Conservation (phyloP, 257 asterid species). For the Coffea canephora region DNA sequence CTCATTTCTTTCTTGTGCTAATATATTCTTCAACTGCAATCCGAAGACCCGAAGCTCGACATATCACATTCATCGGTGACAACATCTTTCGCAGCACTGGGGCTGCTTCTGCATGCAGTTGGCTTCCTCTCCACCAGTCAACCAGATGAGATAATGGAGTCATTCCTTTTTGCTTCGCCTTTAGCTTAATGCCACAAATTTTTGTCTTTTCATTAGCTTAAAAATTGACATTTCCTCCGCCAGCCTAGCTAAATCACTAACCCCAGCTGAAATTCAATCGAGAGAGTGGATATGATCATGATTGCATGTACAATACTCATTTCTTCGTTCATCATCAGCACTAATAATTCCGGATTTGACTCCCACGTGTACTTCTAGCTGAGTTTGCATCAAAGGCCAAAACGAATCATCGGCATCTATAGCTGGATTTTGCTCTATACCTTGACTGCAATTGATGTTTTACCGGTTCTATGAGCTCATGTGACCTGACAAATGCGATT, state of each 20-base stretch:
- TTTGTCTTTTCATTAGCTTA: not conserved
- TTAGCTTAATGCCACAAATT: constrained; percentile 8
- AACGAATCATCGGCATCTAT: not conserved
- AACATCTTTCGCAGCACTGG: not conserved
- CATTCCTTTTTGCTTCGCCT: not conserved
- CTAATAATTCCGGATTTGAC: not conserved
- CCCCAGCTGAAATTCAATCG: not conserved
- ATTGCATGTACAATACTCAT: not conserved
- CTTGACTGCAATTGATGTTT: too few relatives aligned
- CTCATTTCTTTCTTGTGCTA: not conserved
- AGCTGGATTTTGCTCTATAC: not conserved
- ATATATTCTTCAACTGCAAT: not conserved
- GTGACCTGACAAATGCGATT: not conserved
- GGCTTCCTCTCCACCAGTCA: constrained; percentile 6
- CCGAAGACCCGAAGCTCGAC: not conserved
- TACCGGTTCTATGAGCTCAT: not conserved
- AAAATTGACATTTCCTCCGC: constrained; percentile 8
- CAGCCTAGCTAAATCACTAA: constrained; percentile 4
- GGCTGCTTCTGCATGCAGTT: not conserved
- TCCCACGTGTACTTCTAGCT: not conserved
- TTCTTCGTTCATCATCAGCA: not conserved
- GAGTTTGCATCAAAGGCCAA: not conserved
- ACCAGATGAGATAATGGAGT: not conserved
- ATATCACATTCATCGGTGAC: constrained; percentile 5
- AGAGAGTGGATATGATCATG: not conserved